phyloP scores from a whole-genome alignment of 768 basidiomycete species.

The Gloeophyllum trabeum region DNA sequence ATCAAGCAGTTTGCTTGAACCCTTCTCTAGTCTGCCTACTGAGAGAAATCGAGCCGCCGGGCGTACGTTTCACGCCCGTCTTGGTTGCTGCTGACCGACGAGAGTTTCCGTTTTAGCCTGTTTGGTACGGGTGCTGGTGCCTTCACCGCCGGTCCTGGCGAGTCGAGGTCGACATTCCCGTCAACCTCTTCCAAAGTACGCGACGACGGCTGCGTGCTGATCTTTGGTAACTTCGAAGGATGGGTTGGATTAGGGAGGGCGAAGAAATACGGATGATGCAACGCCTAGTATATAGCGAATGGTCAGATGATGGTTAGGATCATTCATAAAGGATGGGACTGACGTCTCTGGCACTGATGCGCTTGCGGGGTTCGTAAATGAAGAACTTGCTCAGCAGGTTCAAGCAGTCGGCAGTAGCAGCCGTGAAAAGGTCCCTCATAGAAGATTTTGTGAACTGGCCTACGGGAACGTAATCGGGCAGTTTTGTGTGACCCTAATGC shows the following conservation, averaged over 20 bases:
- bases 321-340: constrained; percentile 13
- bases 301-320: constrained; percentile 1
- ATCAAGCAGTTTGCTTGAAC: no score
- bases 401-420: constrained; percentile 76
- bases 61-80: constrained; percentile 47
- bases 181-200: constrained; percentile 71
- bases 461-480: constrained; percentile 83
- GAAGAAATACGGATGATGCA: constrained; percentile 81
- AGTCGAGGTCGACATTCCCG: constrained; percentile 49
- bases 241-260: constrained; percentile 81
- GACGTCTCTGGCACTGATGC: constrained; percentile 74
- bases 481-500: constrained; percentile 72
- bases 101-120: constrained; percentile 60
- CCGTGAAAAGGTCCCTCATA: constrained; percentile 82
- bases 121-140: constrained; percentile 36
- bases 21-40: constrained; percentile 14
- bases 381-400: constrained; percentile 76
- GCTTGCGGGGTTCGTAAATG: constrained; percentile 74
- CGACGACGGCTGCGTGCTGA: constrained; percentile 29
- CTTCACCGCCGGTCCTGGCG: constrained; percentile 39
- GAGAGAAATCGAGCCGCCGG: constrained; percentile 62
- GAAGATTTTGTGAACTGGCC: constrained; percentile 79
- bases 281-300: constrained; percentile 38
- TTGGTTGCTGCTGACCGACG: constrained; percentile 45
- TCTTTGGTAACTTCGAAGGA: constrained; percentile 81